Percentiles rank a stretch among this genome's conserved stretches.
phyloP scores from a whole-genome alignment of 495 filamentous ascomycete genomes.

The Penicillium nucicola region DNA sequence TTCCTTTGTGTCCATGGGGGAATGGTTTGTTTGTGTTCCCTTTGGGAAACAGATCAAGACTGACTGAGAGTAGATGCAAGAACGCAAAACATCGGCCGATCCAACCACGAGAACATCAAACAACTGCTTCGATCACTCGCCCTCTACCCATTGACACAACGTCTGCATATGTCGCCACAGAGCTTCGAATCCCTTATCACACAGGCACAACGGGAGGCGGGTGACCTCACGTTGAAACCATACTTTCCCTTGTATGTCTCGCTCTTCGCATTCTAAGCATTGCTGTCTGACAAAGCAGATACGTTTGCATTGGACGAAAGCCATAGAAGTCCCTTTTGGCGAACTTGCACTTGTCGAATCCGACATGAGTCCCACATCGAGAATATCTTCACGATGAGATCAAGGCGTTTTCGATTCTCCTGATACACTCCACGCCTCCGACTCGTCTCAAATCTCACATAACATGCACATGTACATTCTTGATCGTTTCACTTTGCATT shows the following conservation, averaged over 20 bases:
- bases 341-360: neutral
- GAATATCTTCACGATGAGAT: neutral
- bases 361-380: neutral
- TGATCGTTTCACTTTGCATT: slow-evolving; percentile 9
- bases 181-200: slow-evolving; percentile 64
- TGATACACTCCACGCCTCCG: too few relatives aligned
- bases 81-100: slow-evolving; percentile 58
- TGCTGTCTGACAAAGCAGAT: slow-evolving; percentile 42
- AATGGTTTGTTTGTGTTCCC: slow-evolving; percentile 47
- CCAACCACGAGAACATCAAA: slow-evolving; percentile 59
- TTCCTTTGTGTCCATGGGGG: slow-evolving; percentile 75
- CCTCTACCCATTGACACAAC: slow-evolving; percentile 59
- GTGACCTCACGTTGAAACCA: slow-evolving; percentile 61
- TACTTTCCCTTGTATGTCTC: slow-evolving; percentile 71
- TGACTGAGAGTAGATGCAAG: slow-evolving; percentile 48
- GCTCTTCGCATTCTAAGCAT: neutral
- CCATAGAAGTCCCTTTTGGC: slow-evolving; percentile 16
- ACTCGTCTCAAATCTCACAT: neutral
- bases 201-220: slow-evolving; percentile 64
- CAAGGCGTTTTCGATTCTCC: neutral
- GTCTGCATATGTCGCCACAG: slow-evolving; percentile 56
- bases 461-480: neutral
- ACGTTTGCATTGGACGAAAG: slow-evolving; percentile 59
- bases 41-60: neutral
- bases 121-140: slow-evolving; percentile 59